These are phyloP conservation scores for Triadica sebifera DNA, from an alignment of 345 rosid species.

Conservation along the genomic window DNA sequence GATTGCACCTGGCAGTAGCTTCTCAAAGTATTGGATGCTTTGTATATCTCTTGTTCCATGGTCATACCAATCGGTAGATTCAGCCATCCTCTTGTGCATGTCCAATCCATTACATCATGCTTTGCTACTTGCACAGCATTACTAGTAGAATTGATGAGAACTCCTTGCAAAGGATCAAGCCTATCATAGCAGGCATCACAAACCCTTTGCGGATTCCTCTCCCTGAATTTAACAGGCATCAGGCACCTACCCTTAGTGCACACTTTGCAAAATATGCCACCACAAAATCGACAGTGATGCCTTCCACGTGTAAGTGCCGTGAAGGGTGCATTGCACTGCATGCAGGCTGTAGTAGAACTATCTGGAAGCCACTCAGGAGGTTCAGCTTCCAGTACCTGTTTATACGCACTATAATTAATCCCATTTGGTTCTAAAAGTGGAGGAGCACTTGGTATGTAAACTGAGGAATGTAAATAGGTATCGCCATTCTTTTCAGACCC, in stretches of 20 bases:
- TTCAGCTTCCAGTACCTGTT: conserved; percentile 76
- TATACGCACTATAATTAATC: conserved; percentile 53
- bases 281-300: conserved; percentile 97
- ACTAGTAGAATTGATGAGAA: conserved; percentile 76
- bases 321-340: conserved; percentile 80
- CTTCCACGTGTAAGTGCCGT: conserved; percentile 84
- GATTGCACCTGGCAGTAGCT: conserved; percentile 52
- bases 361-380: conserved; percentile 97
- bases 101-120: conserved; percentile 96
- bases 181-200: conserved; percentile 93
- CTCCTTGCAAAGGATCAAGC: conserved; percentile 87
- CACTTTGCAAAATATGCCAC: conserved; percentile 79
- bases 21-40: conserved; percentile 77
- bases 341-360: conserved; percentile 68
- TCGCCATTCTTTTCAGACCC: conserved; percentile 76
- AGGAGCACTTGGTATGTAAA: conserved; percentile 93
- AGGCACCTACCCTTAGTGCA: conserved; percentile 86
- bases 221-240: conserved; percentile 77
- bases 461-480: conserved; percentile 73
- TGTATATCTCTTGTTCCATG: conserved; percentile 96
- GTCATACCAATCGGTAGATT: conserved; percentile 88
- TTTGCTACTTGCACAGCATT: conserved; percentile 90
- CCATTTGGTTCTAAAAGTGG: conserved; percentile 73
- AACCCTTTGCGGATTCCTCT: conserved; percentile 88
- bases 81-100: conserved; percentile 87